Evolutionary conservation across 1,284 basidiomycete genomes (phyloP).

Genomic region (Agroathelia rolfsii): DNA sequence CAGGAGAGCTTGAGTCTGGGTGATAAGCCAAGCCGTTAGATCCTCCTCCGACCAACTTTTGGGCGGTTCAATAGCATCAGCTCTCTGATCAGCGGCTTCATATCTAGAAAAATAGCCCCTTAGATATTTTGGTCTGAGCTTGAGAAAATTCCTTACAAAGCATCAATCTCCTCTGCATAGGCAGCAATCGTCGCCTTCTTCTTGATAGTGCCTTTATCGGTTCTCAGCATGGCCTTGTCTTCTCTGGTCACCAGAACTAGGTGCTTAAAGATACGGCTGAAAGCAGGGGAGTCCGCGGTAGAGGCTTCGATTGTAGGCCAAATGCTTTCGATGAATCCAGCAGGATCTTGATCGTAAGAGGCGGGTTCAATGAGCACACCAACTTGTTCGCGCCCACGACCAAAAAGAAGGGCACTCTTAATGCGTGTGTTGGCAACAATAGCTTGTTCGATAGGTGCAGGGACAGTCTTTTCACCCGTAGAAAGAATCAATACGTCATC

Average conservation of each 20-base stretch:
- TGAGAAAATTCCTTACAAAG: constrained; percentile 20
- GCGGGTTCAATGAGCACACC: constrained; percentile 15
- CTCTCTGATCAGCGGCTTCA: too few species aligned
- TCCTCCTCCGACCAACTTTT: too few species aligned
- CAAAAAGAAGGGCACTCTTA: constrained; percentile 15
- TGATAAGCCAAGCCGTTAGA: constrained; percentile 21
- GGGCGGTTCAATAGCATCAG: too few species aligned
- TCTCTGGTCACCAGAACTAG: constrained; percentile 25
- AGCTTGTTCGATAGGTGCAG: constrained; percentile 21
- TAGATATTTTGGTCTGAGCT: too few species aligned
- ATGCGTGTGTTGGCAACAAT: constrained; percentile 21
- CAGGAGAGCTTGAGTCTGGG: constrained; percentile 18
- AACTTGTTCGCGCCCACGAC: constrained; percentile 13
- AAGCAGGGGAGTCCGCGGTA: constrained; percentile 26
- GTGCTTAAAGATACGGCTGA: constrained; percentile 32
- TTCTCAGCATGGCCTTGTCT: constrained; percentile 25
- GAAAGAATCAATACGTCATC: constrained; percentile 28
- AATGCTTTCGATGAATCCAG: too few species aligned
- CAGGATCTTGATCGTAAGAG: too few species aligned
- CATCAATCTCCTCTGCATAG: constrained; percentile 26
- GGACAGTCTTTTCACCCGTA: constrained; percentile 27
- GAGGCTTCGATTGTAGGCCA: constrained; percentile 29
- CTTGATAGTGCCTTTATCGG: constrained; percentile 28
- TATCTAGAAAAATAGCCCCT: not conserved
- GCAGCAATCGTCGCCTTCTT: constrained; percentile 23